phyloP scores from a whole-genome alignment of 352 stramenopile species.

The Lagenidium sp. region DNA sequence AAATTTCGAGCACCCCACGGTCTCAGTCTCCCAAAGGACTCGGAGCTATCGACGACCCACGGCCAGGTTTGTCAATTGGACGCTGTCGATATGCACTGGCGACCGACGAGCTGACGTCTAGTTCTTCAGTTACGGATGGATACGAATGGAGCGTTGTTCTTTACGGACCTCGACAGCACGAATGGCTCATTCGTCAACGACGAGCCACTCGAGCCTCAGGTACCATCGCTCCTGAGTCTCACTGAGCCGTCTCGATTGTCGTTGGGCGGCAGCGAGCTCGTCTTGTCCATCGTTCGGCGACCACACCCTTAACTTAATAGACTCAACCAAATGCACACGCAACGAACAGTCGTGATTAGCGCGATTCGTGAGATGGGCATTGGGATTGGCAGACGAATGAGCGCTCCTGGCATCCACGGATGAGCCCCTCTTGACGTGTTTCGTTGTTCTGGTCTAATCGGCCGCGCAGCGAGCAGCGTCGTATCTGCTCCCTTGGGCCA shows the following conservation, averaged over 20 bases:
- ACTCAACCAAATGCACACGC: no score
- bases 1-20: slow-evolving; percentile 69
- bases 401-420: no score
- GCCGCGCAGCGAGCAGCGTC: no score
- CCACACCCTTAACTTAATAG: no score
- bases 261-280: slow-evolving; percentile 42
- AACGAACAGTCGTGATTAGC: no score
- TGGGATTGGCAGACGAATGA: no score
- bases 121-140: slow-evolving; percentile 54
- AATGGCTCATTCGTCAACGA: slow-evolving; percentile 72
- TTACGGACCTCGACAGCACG: slow-evolving; percentile 74
- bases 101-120: no score
- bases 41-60: slow-evolving; percentile 77
- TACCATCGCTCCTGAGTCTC: slow-evolving; percentile 32
- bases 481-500: no score
- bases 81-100: no score
- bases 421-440: no score
- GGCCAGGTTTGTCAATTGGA: slow-evolving; percentile 31
- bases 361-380: no score
- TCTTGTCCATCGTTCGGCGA: slow-evolving; percentile 42
- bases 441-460: no score
- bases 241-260: slow-evolving; percentile 35
- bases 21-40: slow-evolving; percentile 71
- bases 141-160: slow-evolving; percentile 42
- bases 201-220: slow-evolving; percentile 29